Evolutionary conservation across 75 land plant genomes (phyloP).

Genomic region (Larix kaempferi): DNA sequence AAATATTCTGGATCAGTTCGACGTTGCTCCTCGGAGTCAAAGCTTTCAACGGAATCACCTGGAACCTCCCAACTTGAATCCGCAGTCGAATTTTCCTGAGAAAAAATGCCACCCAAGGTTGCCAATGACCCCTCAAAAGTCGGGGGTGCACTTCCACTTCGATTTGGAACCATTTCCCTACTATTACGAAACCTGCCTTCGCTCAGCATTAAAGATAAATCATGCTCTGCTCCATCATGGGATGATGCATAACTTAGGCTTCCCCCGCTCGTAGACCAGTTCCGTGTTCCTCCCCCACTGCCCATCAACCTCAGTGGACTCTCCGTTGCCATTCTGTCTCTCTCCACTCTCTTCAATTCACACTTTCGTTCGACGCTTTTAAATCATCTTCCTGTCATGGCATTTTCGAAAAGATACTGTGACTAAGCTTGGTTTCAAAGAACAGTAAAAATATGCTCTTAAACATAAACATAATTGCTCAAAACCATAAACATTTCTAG

Average conservation of each 20-base stretch:
- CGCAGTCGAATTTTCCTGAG: constrained; percentile 20
- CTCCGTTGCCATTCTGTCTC: constrained; percentile 70
- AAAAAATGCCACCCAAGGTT: constrained; percentile 46
- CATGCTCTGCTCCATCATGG: constrained; percentile 37
- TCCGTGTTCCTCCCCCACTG: constrained; percentile 25
- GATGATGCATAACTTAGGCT: constrained; percentile 22
- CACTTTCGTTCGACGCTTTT: too few species aligned
- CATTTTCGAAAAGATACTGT: too few species aligned
- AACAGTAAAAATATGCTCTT: too few species aligned
- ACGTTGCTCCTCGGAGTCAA: constrained; percentile 54
- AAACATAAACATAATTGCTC: too few species aligned
- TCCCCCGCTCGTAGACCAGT: constrained; percentile 16
- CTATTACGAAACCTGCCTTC: constrained; percentile 33
- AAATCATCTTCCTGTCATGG: too few species aligned
- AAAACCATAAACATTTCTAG: too few species aligned
- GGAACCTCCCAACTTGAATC: constrained; percentile 19
- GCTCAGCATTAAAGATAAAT: constrained; percentile 52
- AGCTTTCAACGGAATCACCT: constrained; percentile 21
- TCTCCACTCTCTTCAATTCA: too few species aligned
- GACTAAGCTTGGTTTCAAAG: too few species aligned
- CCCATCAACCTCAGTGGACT: constrained; percentile 64
- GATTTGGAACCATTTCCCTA: constrained; percentile 37
- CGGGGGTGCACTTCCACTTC: constrained; percentile 98
- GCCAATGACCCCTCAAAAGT: constrained; percentile 90
- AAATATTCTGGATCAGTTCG: constrained; percentile 67